Conservation (phyloP, 1,284 basidiomycete genomes). For the Somion occarium region DNA sequence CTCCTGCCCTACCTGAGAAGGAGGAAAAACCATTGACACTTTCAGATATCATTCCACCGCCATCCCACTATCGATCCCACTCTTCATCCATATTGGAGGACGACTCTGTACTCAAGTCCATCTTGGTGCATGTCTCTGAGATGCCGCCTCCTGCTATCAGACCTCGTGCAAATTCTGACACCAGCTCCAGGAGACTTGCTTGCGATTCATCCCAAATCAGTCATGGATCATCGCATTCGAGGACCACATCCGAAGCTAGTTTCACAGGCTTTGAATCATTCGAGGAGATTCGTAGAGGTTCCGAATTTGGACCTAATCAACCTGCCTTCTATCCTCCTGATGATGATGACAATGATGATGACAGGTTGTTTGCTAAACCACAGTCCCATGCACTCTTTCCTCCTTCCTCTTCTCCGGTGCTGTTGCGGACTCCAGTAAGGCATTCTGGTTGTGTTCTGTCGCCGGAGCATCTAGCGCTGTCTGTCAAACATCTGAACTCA, state of each 20-base stretch:
- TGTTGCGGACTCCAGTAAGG: constrained; percentile 48
- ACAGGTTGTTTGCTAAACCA: constrained; percentile 50
- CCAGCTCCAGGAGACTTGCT: constrained; percentile 41
- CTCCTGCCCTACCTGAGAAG: constrained; percentile 9
- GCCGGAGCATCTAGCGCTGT: constrained; percentile 24
- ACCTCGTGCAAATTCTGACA: constrained; percentile 31
- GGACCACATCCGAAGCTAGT: constrained; percentile 51
- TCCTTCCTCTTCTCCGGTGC: constrained; percentile 31
- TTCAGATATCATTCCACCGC: constrained; percentile 2
- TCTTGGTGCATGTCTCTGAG: constrained; percentile 28
- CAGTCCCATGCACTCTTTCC: constrained; percentile 31
- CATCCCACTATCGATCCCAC: constrained; percentile 18
- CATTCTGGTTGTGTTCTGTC: constrained; percentile 29
- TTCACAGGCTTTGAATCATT: constrained; percentile 51
- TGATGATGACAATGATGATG: constrained; percentile 39
- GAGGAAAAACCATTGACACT: constrained; percentile 9
- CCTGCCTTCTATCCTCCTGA: constrained; percentile 58
- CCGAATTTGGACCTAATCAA: constrained; percentile 30
- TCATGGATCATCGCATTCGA: constrained; percentile 33
- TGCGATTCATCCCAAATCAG: constrained; percentile 60
- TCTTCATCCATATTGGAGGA: constrained; percentile 25
- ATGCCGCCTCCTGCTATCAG: constrained; percentile 32
- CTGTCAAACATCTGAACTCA: constrained; percentile 28
- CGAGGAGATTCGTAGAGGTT: constrained; percentile 35
- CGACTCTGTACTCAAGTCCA: constrained; percentile 34